A percentile compares a stretch with the other conserved stretches of the same genome.
These are phyloP conservation scores for Ganoderma sinense DNA, from an alignment of 1,284 basidiomycete genomes.

Conservation along the genomic window DNA sequence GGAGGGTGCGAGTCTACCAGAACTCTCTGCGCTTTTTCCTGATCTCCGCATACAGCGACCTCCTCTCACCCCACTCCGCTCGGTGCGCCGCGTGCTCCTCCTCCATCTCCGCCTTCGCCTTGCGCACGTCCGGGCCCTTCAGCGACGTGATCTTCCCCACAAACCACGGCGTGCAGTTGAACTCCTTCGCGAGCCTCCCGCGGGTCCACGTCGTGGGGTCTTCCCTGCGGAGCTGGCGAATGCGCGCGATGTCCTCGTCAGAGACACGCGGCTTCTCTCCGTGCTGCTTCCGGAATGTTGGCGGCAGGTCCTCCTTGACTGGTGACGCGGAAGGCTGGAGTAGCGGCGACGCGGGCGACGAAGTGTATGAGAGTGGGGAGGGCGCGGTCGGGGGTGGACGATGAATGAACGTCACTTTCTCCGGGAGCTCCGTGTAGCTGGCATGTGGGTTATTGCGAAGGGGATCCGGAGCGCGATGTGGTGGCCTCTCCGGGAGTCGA, in stretches of 20 bases:
- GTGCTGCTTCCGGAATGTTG: constrained; percentile 46
- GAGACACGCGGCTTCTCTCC: constrained; percentile 50
- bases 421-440: constrained; percentile 58
- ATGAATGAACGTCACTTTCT: constrained; percentile 77
- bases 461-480: constrained; percentile 72
- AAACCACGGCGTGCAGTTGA: constrained; percentile 45
- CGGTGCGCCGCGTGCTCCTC: constrained; percentile 39
- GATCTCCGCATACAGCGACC: constrained; percentile 42
- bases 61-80: constrained; percentile 47
- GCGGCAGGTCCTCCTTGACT: constrained; percentile 51
- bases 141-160: constrained; percentile 45
- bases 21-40: constrained; percentile 47
- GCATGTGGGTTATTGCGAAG: constrained; percentile 65
- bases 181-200: constrained; percentile 44
- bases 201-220: constrained; percentile 46
- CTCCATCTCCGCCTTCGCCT: constrained; percentile 38
- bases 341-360: constrained; percentile 72
- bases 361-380: constrained; percentile 72
- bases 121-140: constrained; percentile 34
- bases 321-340: constrained; percentile 48
- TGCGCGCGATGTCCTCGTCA: constrained; percentile 59
- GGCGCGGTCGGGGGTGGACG: constrained; percentile 78
- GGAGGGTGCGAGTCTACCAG: constrained; percentile 37
- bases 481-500: constrained; percentile 59
- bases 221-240: constrained; percentile 59